Evolutionary conservation across 352 stramenopile genomes (phyloP).

Genomic region (Phytopythium mirpurense): DNA sequence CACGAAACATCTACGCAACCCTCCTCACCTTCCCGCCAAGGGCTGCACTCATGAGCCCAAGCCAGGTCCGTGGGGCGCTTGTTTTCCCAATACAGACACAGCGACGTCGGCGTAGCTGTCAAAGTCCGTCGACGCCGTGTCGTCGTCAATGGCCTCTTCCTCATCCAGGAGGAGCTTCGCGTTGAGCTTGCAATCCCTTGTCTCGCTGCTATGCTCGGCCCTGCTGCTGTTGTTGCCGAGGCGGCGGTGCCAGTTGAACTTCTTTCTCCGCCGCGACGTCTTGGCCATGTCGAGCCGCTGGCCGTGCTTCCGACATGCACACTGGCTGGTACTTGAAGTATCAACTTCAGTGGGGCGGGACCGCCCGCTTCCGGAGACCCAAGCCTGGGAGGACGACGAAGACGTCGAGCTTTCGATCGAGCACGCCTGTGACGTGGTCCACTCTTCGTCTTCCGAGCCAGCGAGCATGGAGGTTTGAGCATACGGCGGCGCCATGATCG

Average conservation of each 20-base stretch:
- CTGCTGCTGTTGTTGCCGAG: not conserved
- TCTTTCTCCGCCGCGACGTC: slow-evolving; percentile 3
- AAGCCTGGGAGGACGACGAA: slow-evolving; percentile 5
- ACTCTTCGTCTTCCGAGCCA: slow-evolving; percentile 2
- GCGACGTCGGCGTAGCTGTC: not conserved
- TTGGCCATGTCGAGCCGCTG: slow-evolving; percentile 24
- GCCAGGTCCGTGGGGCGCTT: not conserved
- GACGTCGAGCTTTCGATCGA: slow-evolving; percentile 8
- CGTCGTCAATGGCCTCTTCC: not conserved
- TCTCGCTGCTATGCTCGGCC: not conserved
- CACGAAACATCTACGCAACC: too few species aligned
- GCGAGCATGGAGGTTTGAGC: not conserved
- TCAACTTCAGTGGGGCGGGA: slow-evolving; percentile 6
- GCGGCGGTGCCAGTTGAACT: slow-evolving; percentile 2
- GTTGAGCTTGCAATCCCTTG: not conserved
- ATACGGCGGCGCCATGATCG: not conserved
- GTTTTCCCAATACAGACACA: not conserved
- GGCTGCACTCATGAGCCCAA: too few species aligned
- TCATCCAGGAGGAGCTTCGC: not conserved
- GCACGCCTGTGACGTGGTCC: slow-evolving; percentile 1
- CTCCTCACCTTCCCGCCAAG: too few species aligned
- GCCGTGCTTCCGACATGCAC: slow-evolving; percentile 30
- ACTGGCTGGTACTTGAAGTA: slow-evolving; percentile 20
- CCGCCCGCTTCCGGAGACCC: not conserved
- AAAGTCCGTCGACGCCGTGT: not conserved